Evolutionary conservation across 2,329 filamentous ascomycete species (phyloP), one percentile per base, ranked within the genome.

Genomic region (Ophiostoma himal-ulmi): DNA sequence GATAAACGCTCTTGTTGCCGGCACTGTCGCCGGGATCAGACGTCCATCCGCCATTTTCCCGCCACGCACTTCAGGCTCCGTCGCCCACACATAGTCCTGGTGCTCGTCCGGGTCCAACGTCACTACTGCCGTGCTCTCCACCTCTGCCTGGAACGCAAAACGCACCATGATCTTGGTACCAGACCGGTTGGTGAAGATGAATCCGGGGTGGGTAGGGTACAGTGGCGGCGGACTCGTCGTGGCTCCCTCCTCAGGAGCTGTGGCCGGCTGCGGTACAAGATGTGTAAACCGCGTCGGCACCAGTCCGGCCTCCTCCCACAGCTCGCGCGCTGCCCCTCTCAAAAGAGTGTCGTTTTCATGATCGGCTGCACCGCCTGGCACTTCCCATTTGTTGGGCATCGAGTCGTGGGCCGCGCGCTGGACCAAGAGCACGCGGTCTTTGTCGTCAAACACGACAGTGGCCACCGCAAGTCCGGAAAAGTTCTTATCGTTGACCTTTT

Each of bases 301-400:
- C 6, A 83, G 73, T 1, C 81, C 79, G 17, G 78, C 74, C 75
- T 83, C 82, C 75, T 83, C 82, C 76, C 76, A 79, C 5, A 83
- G 73, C 73, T 83, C 82, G 36, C 82, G 77, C 6, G 78, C 79
- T 0, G 78, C 75, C 2, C 74, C 77, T 69, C 79, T 74, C 20
- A 82, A 75, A 10, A 83, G 75, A 2, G 74, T 80, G 36, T 39
- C 69, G 68, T 81, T 80, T 1, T 77, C 76, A 1, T 71, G 39
- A 69, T 82, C 80, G 65, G 77, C 77, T 0, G 75, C 80, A 22
- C 81, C 82, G 65, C 82, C 82, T 1, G 81, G 80, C 13, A 78
- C 72, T 72, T 83, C 82, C 81, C 82, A 83, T 14, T 70, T 74
- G 65, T 78, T 72, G 0, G 81, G 81, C 76, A 80, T 78, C 10